These are phyloP conservation scores for Gliomastix tumulicola DNA, from an alignment of 2,329 filamentous ascomycete species.

Conservation along the genomic window DNA sequence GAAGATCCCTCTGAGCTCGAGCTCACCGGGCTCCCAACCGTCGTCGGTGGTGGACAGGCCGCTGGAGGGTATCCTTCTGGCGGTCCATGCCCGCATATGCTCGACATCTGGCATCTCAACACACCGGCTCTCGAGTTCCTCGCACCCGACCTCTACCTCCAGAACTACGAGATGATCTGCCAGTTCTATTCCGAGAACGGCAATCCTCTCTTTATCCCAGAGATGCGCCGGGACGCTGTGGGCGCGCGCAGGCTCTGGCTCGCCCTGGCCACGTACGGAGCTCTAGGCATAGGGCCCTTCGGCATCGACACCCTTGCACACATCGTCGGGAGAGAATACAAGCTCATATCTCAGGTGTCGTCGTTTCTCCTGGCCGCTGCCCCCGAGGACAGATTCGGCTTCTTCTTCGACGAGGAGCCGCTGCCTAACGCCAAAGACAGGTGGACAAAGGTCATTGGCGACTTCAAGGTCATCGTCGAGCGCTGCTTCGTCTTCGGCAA, in stretches of 20 bases:
- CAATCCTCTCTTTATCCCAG: constrained; percentile 40
- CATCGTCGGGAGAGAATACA: background rate
- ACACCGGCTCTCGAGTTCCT: constrained; percentile 35
- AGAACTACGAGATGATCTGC: constrained; percentile 37
- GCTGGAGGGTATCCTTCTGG: constrained; percentile 29
- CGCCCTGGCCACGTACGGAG: constrained; percentile 29
- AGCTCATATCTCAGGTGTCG: background rate
- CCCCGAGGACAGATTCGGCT: constrained; percentile 22
- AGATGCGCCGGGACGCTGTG: constrained; percentile 40
- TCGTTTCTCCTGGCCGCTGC: constrained; percentile 16
- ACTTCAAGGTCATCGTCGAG: constrained; percentile 26
- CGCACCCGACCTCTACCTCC: constrained; percentile 39
- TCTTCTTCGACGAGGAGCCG: constrained; percentile 26
- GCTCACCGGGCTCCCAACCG: constrained; percentile 17
- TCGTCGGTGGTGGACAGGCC: constrained; percentile 24
- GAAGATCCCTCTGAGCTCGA: constrained; percentile 18
- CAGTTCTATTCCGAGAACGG: constrained; percentile 28
- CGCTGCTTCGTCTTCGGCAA: constrained; percentile 32
- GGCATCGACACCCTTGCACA: constrained; percentile 23
- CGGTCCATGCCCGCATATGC: constrained; percentile 20
- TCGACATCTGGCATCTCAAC: constrained; percentile 31
- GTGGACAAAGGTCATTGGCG: constrained; percentile 19
- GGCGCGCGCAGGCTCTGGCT: constrained; percentile 33
- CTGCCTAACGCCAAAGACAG: constrained; percentile 13
- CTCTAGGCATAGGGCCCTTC: constrained; percentile 29